A percentile compares a stretch with the other conserved stretches of the same genome.
Conservation (phyloP, 768 basidiomycete species). For the Naganishia onofrii region DNA sequence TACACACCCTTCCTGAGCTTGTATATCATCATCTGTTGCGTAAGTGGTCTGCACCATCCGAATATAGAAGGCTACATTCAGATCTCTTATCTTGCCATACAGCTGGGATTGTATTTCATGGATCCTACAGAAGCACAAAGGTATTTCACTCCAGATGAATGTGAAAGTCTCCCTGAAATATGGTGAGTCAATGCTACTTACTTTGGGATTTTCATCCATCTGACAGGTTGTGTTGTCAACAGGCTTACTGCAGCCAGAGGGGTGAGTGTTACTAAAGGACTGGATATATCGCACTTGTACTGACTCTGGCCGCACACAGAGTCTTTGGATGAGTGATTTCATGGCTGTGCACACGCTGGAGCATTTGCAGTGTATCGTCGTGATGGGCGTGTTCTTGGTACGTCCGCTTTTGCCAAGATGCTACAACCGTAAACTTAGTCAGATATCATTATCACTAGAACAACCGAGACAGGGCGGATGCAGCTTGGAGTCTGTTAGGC, state of each 20-base stretch:
- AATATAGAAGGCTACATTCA: not conserved
- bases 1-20: conserved; percentile 49
- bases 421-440: not conserved
- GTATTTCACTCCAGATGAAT: conserved; percentile 48
- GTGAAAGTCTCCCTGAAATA: conserved; percentile 42
- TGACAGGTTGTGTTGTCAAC: too few relatives aligned
- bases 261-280: not conserved
- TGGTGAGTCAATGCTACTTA: conserved; percentile 48
- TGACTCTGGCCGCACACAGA: not conserved
- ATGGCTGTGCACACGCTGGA: conserved; percentile 48
- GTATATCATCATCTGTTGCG: conserved; percentile 47
- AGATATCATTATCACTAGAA: conserved; percentile 36
- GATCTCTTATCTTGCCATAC: not conserved
- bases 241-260: conserved; percentile 27
- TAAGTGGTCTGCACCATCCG: conserved; percentile 35
- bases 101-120: conserved; percentile 52
- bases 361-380: conserved; percentile 45
- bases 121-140: conserved; percentile 42
- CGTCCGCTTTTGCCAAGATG: not conserved
- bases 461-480: conserved; percentile 52
- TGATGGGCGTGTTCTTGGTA: conserved; percentile 50
- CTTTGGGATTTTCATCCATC: too few relatives aligned
- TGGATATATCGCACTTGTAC: not conserved
- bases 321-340: conserved; percentile 51
- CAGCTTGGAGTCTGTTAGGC: conserved; percentile 52